Conservation (phyloP, 176 grass and related monocot genomes). For the Pontederia crassipes region DNA sequence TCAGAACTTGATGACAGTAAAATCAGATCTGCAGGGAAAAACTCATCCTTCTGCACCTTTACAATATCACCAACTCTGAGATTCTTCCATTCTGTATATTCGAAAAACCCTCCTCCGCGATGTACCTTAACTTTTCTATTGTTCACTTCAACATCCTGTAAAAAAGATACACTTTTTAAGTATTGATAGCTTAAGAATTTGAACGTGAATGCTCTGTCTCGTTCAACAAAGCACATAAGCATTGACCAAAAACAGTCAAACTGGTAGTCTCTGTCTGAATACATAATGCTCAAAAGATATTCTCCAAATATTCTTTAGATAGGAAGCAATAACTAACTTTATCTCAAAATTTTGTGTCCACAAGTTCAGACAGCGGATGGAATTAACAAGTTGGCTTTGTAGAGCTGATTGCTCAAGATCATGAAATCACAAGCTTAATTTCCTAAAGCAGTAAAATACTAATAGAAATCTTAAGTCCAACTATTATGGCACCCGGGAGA, state of each 20-base stretch:
- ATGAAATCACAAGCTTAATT: too few relatives aligned
- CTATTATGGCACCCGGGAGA: neutral
- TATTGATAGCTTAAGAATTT: neutral
- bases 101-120: constrained; percentile 27
- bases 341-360: too few relatives aligned
- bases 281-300: too few relatives aligned
- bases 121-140: constrained; percentile 35
- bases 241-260: too few relatives aligned
- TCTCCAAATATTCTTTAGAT: too few relatives aligned
- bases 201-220: too few relatives aligned
- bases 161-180: neutral
- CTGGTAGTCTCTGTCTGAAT: too few relatives aligned
- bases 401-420: too few relatives aligned
- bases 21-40: constrained; percentile 83
- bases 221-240: too few relatives aligned
- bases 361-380: neutral
- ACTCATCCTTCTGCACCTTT: constrained; percentile 77
- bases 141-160: constrained; percentile 69
- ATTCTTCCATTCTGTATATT: constrained; percentile 49
- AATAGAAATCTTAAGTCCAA: neutral
- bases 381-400: neutral
- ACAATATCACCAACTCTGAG: constrained; percentile 63
- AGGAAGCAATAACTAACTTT: too few relatives aligned
- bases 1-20: constrained; percentile 81
- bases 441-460: neutral